Evolutionary conservation across 2,329 filamentous ascomycete genomes (phyloP).

Genomic region (Aspergillus fumigatiaffinis): DNA sequence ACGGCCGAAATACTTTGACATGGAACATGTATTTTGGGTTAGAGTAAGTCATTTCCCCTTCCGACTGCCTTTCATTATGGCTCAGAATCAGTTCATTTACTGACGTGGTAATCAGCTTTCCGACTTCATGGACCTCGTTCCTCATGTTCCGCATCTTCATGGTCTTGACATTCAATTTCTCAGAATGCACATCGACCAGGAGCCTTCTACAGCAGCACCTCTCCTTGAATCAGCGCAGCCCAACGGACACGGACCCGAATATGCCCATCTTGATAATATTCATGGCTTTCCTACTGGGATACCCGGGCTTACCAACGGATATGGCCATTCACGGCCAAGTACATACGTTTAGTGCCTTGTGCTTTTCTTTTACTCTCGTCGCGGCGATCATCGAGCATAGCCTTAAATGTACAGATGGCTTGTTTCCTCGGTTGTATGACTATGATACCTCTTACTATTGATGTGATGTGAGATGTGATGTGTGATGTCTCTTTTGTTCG

Average conservation of each 20-base stretch:
- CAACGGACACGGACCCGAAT: conserved; percentile 28
- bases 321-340: conserved; percentile 34
- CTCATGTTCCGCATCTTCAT: conserved; percentile 46
- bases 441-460: conserved; percentile 40
- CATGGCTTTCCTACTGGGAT: conserved; percentile 19
- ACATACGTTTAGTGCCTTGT: conserved; percentile 36
- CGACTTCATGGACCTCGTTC: conserved; percentile 48
- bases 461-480: conserved; percentile 22
- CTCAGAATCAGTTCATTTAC: background rate
- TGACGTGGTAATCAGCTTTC: conserved; percentile 36
- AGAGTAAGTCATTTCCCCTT: conserved; percentile 33
- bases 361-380: conserved; percentile 19
- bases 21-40: conserved; percentile 51
- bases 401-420: conserved; percentile 29
- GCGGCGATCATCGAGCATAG: conserved; percentile 10
- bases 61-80: background rate
- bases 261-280: conserved; percentile 15
- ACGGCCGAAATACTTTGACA: conserved; percentile 45
- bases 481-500: background rate
- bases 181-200: conserved; percentile 40
- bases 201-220: conserved; percentile 23
- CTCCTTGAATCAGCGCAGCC: conserved; percentile 18
- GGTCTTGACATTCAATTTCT: conserved; percentile 37
- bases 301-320: conserved; percentile 34
- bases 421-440: conserved; percentile 37